Base-by-base conservation (phyloP, 1,139 yeast species). In the Geotrichum restrictum region DNA sequence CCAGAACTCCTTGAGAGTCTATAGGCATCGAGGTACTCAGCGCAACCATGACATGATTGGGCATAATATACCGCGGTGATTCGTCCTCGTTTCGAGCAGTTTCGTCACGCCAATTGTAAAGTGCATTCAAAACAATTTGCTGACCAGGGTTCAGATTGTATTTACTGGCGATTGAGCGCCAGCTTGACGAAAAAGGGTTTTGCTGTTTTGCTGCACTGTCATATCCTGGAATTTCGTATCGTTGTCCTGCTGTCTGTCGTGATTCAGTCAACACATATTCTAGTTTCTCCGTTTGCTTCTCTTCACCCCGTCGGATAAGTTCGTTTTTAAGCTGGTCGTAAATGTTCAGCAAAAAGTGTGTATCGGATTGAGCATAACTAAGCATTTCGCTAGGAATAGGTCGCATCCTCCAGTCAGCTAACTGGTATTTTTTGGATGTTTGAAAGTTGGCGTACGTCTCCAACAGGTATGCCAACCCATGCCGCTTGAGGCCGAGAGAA, bases 331-430 rank as follows among this genome's bases (percentile, higher is more conserved):
- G 70, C 59, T 80, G 81, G 63, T 89, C 95, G 68, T 75, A 94
- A 21, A 93, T 85, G 65, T 85, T 81, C 41, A 93, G 74, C 53
- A 93, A 70, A 63, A 89, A 93, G 67, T 93, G 99, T 0, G 98
- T 93, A 69, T 93, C 99, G 0, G 97, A 87, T 60, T 96, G 78
- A 0, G 99, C 99, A 68, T 93, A 93, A 19, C 86, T 80, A 57
- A 76, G 69, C 94, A 93, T 85, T 38, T 88, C 83, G 13, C 74
- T 68, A 2, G 88, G 79, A 51, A 93, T 72, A 0, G 99, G 98
- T 60, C 99, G 77, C 3, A 85, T 72, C 68, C 99, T 80, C 99
- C 99, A 93, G 69, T 93, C 99, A 0, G 98, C 96, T 58, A 93
- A 72, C 69, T 94, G 99, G 68, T 91, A 94, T 69, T 91, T 87